Base-by-base conservation (phyloP, 2,329 filamentous ascomycete species). In the Hymenoscyphus albidus region DNA sequence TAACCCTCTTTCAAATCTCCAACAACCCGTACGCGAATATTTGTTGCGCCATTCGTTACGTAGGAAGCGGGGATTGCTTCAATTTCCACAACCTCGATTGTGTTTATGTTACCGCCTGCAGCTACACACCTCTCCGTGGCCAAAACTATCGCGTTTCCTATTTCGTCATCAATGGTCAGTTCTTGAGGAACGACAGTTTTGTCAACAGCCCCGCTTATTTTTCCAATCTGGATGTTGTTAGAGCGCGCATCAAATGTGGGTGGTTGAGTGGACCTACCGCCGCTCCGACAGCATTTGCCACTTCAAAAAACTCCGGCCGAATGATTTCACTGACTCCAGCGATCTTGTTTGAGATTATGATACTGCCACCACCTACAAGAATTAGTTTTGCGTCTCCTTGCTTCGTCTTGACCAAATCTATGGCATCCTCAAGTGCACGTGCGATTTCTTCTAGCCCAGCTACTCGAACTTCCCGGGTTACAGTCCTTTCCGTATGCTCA, bases 221-320 rank as follows among this genome's bases (percentile, higher is more conserved):
- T 74, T 7, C 68, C 70, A 60, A 74, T 71, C 72, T 74, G n/a
- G 42, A 5, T 9, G n/a, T 9, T 38, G 32, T 42, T 40, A 42
- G 13, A 18, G 10, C 31, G 35, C 18, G 1, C 12, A 16, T 10
- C 18, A 51, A 51, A 27, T 3, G 44, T 22, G 9, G 22, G 18
- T 22, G 44, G 42, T n/a, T 51, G 18, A 5, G n/a, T 22, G 44
- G 7, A 13, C 44, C 3, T 51, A 51, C 44, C n/a, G 85, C 85
- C 0, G 85, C 84, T 3, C 85, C 85, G 1, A 87, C 81, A 0
- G 85, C 84, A 70, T 87, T 87, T 2, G 84, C 84, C 1, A 81
- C 82, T 56, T 81, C 82, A 58, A 82, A 79, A 58, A 80, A 81
- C 1, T 79, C 78, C 0, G 84, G 84, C 2, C 77, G 74, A 5